Base-by-base conservation (phyloP, 495 filamentous ascomycete species). In the Trichoderma orchidacearum region DNA sequence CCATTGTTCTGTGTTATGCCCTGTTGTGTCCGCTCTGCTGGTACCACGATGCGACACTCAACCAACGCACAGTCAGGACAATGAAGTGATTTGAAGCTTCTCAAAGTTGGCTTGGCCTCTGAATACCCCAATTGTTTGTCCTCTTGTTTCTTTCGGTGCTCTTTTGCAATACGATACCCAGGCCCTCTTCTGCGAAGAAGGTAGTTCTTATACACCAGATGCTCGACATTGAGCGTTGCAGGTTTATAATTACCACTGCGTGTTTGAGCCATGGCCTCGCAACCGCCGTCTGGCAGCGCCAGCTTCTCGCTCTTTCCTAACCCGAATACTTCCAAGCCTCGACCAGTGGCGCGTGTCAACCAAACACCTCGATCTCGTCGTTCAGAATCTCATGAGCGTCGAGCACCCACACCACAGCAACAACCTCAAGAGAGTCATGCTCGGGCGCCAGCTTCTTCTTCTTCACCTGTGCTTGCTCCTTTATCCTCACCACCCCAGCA, bases 231-330 rank as follows among this genome's bases (percentile, higher is more conserved):
- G 51, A 30, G 15, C 18, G 5, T 6, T 55, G 53, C 31, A 12
- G n/a, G 30, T 34, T 18, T 27, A 55, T 8, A 34, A 15, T 17
- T 18, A 32, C 30, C 18, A n/a, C 9, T n/a, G 7, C 32, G n/a
- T 11, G 32, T 13, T 30, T 30, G 15, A 30, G 17, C 13, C 53
- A 70, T 64, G 64, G 71, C 72, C 58, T 63, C 68, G 34, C 64
- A 68, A 38, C 64, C 62, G n/a, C 21, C 29, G 18, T 63, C 70
- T 7, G 74, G 74, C 41, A 25, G 41, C n/a, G 53, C 30, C 60
- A 73, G 75, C 34, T 74, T 77, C 63, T 77, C 75, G 59, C 73
- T 77, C 59, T 77, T 77, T 62, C 75, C 75, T 21, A 73, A 66
- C 56, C 63, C 72, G 27, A 77, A 63, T 55, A 65, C 66, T 21